These are phyloP conservation scores for Pseudozyma pruni DNA, from an alignment of 1,284 basidiomycete species.

Conservation along the genomic window DNA sequence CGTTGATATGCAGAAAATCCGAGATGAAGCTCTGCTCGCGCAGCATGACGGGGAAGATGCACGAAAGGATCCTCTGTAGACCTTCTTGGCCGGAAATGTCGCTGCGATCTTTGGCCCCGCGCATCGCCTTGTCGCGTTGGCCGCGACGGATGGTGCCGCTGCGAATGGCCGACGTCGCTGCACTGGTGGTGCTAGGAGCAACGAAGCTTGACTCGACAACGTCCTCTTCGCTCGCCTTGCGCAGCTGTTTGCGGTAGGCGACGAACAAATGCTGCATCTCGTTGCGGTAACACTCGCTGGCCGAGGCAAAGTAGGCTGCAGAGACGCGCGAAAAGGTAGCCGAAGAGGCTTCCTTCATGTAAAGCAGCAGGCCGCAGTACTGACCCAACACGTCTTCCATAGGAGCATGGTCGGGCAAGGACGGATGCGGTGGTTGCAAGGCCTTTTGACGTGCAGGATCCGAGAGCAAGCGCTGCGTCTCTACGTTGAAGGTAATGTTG, in stretches of 20 bases:
- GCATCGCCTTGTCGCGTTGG: slow-evolving; percentile 27
- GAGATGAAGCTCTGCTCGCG: slow-evolving; percentile 88
- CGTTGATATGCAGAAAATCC: slow-evolving; percentile 87
- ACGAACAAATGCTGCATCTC: slow-evolving; percentile 59
- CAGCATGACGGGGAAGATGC: slow-evolving; percentile 80
- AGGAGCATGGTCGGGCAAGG: slow-evolving; percentile 51
- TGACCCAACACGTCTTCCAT: slow-evolving; percentile 84
- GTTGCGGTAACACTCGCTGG: slow-evolving; percentile 52
- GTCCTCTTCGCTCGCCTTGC: slow-evolving; percentile 55
- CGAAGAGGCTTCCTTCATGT: slow-evolving; percentile 85
- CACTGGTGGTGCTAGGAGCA: slow-evolving; percentile 9
- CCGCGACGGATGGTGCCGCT: slow-evolving; percentile 49
- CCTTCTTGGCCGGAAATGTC: slow-evolving; percentile 71
- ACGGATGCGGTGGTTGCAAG: slow-evolving; percentile 48
- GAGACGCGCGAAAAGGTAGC: slow-evolving; percentile 57
- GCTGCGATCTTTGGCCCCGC: slow-evolving; percentile 14
- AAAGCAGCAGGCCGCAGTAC: slow-evolving; percentile 90
- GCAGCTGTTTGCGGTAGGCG: slow-evolving; percentile 43
- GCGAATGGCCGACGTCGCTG: slow-evolving; percentile 32
- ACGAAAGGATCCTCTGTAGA: slow-evolving; percentile 79
- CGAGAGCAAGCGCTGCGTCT: slow-evolving; percentile 41
- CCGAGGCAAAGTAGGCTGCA: slow-evolving; percentile 55
- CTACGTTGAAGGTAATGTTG: slow-evolving; percentile 81
- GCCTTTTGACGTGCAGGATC: slow-evolving; percentile 48
- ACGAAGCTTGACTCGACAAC: slow-evolving; percentile 41